Conservation (phyloP, 1,284 basidiomycete genomes). For the Cystobasidium slooffiae region DNA sequence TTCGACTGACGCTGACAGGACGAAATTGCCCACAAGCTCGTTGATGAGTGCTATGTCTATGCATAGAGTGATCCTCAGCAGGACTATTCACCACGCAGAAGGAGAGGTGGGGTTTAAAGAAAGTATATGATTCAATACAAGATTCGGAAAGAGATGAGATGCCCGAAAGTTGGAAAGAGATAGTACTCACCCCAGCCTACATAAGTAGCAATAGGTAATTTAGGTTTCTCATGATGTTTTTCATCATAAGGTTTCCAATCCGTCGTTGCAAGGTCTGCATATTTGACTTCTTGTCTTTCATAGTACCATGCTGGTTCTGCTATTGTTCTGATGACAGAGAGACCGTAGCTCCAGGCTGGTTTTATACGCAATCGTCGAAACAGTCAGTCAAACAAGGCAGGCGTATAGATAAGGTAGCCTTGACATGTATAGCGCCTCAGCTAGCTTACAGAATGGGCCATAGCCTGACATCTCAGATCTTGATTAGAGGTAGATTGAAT, state of each 20-base stretch:
- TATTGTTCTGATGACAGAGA: constrained; percentile 17
- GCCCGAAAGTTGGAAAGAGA: too few relatives aligned
- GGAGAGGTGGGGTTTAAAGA: not conserved
- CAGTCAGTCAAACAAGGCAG: too few relatives aligned
- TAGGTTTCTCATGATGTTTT: constrained; percentile 7
- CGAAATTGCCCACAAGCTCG: constrained; percentile 27
- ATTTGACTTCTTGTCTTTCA: not conserved
- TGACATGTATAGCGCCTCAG: not conserved
- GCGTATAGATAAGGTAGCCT: not conserved
- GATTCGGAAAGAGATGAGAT: too few relatives aligned
- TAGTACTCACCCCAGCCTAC: constrained; percentile 20
- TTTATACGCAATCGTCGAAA: too few relatives aligned
- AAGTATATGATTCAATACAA: not conserved
- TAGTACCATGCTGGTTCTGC: constrained; percentile 21
- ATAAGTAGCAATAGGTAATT: constrained; percentile 20
- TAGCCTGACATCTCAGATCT: constrained; percentile 17
- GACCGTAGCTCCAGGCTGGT: constrained; percentile 9
- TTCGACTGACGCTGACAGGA: constrained; percentile 3
- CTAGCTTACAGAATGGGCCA: constrained; percentile 17
- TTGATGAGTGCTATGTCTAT: constrained; percentile 23
- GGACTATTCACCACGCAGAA: not conserved
- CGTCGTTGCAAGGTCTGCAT: not conserved
- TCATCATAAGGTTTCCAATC: not conserved
- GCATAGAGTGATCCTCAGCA: constrained; percentile 21
- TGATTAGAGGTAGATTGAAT: not conserved